phyloP scores from a whole-genome alignment of 2,329 filamentous ascomycete species.

The Madurella mycetomatis region DNA sequence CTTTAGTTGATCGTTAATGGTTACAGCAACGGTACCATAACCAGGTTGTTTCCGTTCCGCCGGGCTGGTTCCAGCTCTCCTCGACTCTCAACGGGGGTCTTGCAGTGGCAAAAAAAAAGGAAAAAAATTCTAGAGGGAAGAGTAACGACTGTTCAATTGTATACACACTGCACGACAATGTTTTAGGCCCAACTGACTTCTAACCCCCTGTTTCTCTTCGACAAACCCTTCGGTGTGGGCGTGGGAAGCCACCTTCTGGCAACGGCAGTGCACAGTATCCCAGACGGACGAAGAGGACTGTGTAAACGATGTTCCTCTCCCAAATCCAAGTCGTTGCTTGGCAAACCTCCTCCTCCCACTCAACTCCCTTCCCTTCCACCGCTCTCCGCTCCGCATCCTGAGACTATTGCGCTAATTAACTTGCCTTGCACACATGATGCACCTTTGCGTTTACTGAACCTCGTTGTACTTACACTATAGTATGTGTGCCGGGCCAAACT shows the following conservation, averaged over 20 bases:
- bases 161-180: too few relatives aligned
- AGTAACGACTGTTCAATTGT: too few relatives aligned
- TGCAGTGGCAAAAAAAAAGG: background rate
- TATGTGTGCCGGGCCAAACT: conserved; percentile 9
- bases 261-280: too few relatives aligned
- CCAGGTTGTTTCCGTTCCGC: background rate
- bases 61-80: background rate
- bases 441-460: background rate
- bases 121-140: too few relatives aligned
- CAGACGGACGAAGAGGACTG: too few relatives aligned
- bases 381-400: background rate
- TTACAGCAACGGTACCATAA: background rate
- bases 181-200: too few relatives aligned
- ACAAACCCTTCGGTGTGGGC: too few relatives aligned
- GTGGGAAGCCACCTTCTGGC: too few relatives aligned
- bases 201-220: too few relatives aligned
- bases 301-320: too few relatives aligned
- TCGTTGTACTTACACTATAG: background rate
- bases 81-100: background rate
- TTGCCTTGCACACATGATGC: background rate
- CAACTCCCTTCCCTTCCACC: background rate
- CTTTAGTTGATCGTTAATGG: background rate
- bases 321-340: background rate
- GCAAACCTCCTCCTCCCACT: background rate
- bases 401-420: conserved; percentile 9